Evolutionary conservation across 2,329 filamentous ascomycete genomes (phyloP).

Genomic region (Aschersonia sp.): DNA sequence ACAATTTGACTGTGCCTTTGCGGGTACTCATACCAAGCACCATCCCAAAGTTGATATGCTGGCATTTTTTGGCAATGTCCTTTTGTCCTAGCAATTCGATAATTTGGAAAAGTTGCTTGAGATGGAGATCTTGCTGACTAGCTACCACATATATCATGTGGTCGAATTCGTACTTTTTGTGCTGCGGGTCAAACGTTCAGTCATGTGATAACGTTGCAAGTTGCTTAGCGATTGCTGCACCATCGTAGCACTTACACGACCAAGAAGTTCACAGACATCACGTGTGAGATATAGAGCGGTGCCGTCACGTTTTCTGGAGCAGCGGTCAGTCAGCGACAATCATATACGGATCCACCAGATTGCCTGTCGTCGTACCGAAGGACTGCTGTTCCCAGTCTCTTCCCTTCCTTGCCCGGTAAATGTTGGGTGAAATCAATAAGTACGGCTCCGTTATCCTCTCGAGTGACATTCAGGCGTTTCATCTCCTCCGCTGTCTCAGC

Average conservation of each 20-base stretch:
- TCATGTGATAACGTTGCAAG: too few species aligned
- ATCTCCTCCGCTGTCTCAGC: constrained; percentile 45
- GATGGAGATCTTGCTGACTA: constrained; percentile 56
- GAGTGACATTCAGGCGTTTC: constrained; percentile 47
- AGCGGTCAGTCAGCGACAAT: not conserved
- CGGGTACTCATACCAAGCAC: constrained; percentile 58
- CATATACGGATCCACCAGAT: not conserved
- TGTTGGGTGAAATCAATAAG: constrained; percentile 61
- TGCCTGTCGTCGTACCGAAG: constrained; percentile 30
- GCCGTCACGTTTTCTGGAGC: constrained; percentile 46
- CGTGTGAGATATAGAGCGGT: constrained; percentile 67
- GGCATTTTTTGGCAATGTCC: constrained; percentile 52
- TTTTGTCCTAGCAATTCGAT: constrained; percentile 56
- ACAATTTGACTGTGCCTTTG: constrained; percentile 60
- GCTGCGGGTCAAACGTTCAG: constrained; percentile 4
- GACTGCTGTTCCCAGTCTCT: constrained; percentile 56
- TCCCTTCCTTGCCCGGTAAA: constrained; percentile 49
- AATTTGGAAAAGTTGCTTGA: constrained; percentile 59
- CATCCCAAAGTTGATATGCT: constrained; percentile 65
- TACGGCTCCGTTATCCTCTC: constrained; percentile 58
- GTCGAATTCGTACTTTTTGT: constrained; percentile 52
- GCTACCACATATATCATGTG: constrained; percentile 72
- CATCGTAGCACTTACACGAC: constrained; percentile 24
- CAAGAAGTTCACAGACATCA: constrained; percentile 61
- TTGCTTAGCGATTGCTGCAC: not conserved